Evolutionary conservation across 768 basidiomycete species (phyloP), one percentile per base, ranked within the genome.

Genomic region (Hygrophorus pudorinus): DNA sequence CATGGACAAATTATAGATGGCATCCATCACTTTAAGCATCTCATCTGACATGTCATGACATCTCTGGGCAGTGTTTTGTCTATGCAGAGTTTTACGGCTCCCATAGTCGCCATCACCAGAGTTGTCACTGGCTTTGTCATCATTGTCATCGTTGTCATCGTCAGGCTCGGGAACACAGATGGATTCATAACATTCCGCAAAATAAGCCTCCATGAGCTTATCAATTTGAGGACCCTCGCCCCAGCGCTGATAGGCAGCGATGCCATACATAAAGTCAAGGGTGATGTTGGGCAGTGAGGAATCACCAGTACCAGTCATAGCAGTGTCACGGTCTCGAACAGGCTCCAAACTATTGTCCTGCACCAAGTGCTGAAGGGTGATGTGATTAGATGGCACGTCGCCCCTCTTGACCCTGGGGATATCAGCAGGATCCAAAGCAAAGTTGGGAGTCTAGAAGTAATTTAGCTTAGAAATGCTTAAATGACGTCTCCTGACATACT

Each of bases 201-300:
- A 41, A 20, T 27, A 29, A 20, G 14, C 3, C 27, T 51, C 41
- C 48, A 50, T 46, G 40, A 49, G 37, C 17, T 44, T 36, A 11
- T 41, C 21, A 18, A 47, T 54, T n/a, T 18, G 44, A 20, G 41
- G 41, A 24, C 49, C 47, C 27, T 39, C 46, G 29, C 36, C 38
- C 53, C 53, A 54, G 45, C 36, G 48, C 28, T 20, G 14, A 41
- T 48, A 51, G 33, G 50, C 49, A 37, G 52, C 50, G 48, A 44
- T 48, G 39, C 52, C 52, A 43, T 51, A 53, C 41, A 48, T 47
- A 48, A 32, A 46, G 32, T 46, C 45, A n/a, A 46, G 38, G 30
- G 41, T 27, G 18, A 46, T 41, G 29, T n/a, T 31, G 9, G 38
- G 45, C 20, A 30, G 45, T 34, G 30, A 30, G 14, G 45, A 40